These are phyloP conservation scores for Hylodesmum podocarpum DNA, from an alignment of 306 rosid genomes.

Conservation along the genomic window DNA sequence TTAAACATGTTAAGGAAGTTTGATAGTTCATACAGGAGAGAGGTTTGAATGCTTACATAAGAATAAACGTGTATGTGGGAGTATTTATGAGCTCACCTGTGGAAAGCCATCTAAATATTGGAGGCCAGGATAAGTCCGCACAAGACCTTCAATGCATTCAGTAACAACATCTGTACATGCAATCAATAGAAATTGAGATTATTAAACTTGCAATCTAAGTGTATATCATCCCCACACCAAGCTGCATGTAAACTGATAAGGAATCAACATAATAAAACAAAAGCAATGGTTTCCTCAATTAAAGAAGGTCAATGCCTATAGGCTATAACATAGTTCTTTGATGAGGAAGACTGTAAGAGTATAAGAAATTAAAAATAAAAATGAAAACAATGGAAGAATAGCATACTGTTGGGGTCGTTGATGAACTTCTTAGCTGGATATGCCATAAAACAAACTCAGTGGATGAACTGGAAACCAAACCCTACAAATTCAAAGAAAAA, in stretches of 20 bases:
- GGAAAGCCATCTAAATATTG: constrained; percentile 86
- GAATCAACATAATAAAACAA: background rate
- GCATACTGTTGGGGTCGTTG: constrained; percentile 63
- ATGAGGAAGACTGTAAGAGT: too few species aligned
- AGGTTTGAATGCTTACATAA: too few species aligned
- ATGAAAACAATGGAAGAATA: background rate
- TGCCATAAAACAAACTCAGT: constrained; percentile 50
- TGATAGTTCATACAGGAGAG: background rate
- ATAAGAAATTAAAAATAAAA: too few species aligned
- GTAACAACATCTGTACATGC: constrained; percentile 86
- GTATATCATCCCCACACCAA: too few species aligned
- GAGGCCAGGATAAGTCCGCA: constrained; percentile 73
- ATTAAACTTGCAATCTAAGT: background rate
- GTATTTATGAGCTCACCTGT: constrained; percentile 38
- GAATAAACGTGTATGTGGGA: background rate
- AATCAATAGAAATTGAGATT: background rate
- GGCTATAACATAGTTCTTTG: too few species aligned
- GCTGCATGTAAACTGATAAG: background rate
- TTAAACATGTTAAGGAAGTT: background rate
- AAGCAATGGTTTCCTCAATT: too few species aligned
- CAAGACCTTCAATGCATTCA: constrained; percentile 82
- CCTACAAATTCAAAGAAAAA: background rate
- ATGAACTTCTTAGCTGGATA: constrained; percentile 73
- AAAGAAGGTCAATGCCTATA: too few species aligned
- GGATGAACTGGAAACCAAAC: background rate